Base-by-base conservation (phyloP, 495 filamentous ascomycete genomes). In the Lophium mytilinum region DNA sequence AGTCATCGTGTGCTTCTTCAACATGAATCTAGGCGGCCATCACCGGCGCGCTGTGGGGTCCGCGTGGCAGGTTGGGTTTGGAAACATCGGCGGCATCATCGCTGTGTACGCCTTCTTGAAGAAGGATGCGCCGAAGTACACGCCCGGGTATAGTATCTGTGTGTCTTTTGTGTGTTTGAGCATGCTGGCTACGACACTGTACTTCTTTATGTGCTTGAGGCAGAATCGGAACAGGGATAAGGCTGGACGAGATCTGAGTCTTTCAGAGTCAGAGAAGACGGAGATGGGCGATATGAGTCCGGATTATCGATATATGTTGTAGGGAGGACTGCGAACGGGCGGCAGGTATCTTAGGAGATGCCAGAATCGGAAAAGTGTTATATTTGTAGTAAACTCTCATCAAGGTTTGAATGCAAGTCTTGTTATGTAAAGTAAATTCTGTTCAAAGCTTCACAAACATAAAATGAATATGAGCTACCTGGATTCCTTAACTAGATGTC, bases 21-120 rank as follows among this genome's bases (percentile, higher is more conserved):
- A 85, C 58, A 95, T 95, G 82, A 96, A 95, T 61, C 72, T 95
- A 14, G 87, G 87, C 1, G 90, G 91, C 2, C 92, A 98, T 68
- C 87, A 90, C 53, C 79, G 90, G 1, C 80, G 90, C 14, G 77
- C 85, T 40, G 83, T 98, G 3, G 93, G 90, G 8, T 82, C 83
- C 4, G 93, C 88, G 7, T 96, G 86, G 86, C 90, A 95, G 68
- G 75, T 96, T 42, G 90, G 87, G 0, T 94, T 94, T 61, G 92
- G 92, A n/a, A 96, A 96, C 62, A 86, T 90, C 58, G 91, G 90
- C 37, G 93, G 92, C 12, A 94, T 98, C 61, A 90, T 96, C 53
- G 80, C 92, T 0, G 91, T 89, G 0, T 96, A 86, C 71, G 76
- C 83, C 0, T 98, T 97, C 70, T 61, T 93, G 21, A 62, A 68